Conservation (phyloP, 305 asterid genomes). For the Fraxinus floribunda region DNA sequence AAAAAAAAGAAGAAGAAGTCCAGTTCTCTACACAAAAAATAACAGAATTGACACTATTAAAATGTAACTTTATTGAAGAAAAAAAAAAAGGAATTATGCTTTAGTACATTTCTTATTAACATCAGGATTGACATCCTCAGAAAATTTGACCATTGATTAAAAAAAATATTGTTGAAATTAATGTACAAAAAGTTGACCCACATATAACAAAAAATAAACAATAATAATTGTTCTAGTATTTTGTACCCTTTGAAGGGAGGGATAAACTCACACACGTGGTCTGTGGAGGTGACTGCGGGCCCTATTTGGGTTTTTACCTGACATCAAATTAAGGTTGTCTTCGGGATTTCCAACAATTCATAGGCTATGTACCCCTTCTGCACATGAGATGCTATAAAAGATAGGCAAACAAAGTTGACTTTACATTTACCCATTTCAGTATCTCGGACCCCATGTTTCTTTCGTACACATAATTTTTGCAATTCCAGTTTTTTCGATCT, state of each 20-base stretch:
- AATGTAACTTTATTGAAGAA: neutral
- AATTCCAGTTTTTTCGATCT: neutral
- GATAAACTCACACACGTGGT: neutral
- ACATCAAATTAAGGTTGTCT: constrained; percentile 16
- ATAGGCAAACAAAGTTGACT: neutral
- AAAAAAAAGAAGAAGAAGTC: no score
- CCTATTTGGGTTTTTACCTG: neutral
- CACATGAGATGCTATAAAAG: constrained; percentile 11
- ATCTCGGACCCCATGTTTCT: neutral
- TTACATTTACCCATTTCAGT: neutral
- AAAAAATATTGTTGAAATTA: no score
- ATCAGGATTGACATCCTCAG: neutral
- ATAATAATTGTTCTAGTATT: neutral
- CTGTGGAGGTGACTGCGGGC: neutral
- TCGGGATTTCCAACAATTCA: neutral
- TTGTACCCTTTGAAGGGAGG: neutral
- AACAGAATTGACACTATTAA: neutral
- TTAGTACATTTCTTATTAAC: no score
- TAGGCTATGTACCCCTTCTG: neutral
- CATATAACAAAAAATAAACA: neutral
- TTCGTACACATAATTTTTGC: neutral
- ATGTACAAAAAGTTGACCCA: neutral
- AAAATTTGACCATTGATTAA: neutral
- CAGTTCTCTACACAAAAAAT: no score
- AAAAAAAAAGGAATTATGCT: no score